These are phyloP conservation scores for Arachis monticola DNA, from an alignment of 331 rosid species.

Conservation along the genomic window DNA sequence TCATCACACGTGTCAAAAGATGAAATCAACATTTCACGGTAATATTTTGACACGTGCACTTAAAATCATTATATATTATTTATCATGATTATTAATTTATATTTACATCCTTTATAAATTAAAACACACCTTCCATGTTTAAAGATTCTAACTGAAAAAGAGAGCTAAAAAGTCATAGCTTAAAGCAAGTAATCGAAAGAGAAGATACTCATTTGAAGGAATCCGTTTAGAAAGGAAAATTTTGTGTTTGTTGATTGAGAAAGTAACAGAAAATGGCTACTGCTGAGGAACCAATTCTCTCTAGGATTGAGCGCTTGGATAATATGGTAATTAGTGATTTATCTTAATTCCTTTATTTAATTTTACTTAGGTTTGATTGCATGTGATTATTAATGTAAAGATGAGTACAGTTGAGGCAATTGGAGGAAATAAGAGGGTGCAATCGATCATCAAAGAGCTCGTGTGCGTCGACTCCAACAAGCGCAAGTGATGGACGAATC, in stretches of 20 bases:
- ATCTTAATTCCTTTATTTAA: neutral
- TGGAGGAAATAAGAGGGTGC: constrained; percentile 73
- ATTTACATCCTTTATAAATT: constrained; percentile 7
- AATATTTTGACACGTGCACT: constrained; percentile 35
- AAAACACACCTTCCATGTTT: neutral
- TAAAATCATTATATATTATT: neutral
- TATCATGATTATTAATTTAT: no score
- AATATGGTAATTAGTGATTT: constrained; percentile 47
- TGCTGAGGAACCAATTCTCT: constrained; percentile 62
- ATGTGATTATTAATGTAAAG: no score
- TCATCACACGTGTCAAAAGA: constrained; percentile 45
- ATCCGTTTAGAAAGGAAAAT: neutral
- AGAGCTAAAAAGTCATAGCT: neutral
- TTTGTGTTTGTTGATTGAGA: constrained; percentile 41
- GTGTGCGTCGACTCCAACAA: constrained; percentile 55
- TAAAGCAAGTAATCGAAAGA: neutral
- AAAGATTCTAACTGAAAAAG: neutral
- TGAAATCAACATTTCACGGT: neutral
- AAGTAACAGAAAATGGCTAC: constrained; percentile 45
- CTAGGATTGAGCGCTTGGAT: constrained; percentile 76
- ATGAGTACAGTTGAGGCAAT: constrained; percentile 52
- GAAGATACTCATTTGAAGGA: neutral
- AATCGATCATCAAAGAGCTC: constrained; percentile 61
- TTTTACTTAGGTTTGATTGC: neutral
- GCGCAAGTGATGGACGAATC: constrained; percentile 64